Evolutionary conservation across 768 basidiomycete genomes (phyloP), one percentile per base, ranked within the genome.

Genomic region (Pholiota molesta): DNA sequence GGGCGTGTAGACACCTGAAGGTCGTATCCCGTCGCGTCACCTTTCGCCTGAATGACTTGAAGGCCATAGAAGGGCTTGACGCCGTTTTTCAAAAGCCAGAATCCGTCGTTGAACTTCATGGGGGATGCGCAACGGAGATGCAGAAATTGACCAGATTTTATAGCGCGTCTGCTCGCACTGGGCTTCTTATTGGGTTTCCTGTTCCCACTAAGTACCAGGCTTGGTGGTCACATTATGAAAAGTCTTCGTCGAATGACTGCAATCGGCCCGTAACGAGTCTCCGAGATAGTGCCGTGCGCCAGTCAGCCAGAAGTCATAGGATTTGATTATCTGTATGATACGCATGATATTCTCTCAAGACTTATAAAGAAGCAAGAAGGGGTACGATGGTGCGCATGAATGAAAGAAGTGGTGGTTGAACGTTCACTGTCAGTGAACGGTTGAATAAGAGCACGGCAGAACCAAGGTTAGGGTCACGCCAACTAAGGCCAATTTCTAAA

Each of bases 51-150:
- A 35, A 83, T 83, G 39, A 87, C 87, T 66, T 90, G 85, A 45
- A 90, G 76, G 31, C 84, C 88, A 60, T 85, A 86, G 62, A 79
- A 80, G 13, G 86, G 79, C 67, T 84, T 86, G 60, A 87, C 82
- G 42, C 86, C 88, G 62, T 81, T 77, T 66, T 86, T 86, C 65
- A 86, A 73, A 23, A 88, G 79, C 88, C 87, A 90, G 68, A 90
- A 86, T 21, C 89, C 88, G 74, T 90, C 89, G 78, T 84, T 89
- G 77, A 89, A 88, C 69, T 84, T 87, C 88, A 89, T 91, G 56
- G 35, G 23, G n/a, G 45, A 3, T 17, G 42, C 13, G 5, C 19
- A n/a, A 6, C 19, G 13, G 16, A 39, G 35, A 37, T 13, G 11
- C 8, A n/a, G n/a, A 51, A 5, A 21, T 14, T 23, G 33, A 7